Percentiles rank a stretch among this genome's conserved stretches.
Evolutionary conservation across 257 asterid genomes (phyloP).

Genomic region (Henckelia pumila): DNA sequence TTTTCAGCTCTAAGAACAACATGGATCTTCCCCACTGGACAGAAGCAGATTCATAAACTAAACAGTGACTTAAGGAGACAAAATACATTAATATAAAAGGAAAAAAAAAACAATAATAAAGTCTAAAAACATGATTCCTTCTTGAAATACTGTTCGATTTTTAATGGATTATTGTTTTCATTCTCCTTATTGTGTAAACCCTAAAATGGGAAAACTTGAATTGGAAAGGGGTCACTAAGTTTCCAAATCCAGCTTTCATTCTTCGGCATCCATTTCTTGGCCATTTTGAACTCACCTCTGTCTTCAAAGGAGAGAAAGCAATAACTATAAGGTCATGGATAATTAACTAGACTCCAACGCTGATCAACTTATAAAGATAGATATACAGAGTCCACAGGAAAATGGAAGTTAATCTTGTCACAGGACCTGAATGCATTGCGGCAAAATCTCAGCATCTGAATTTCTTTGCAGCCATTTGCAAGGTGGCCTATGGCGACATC

Average conservation of each 20-base stretch:
- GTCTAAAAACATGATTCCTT: neutral
- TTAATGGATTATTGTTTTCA: neutral
- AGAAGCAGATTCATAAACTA: constrained; percentile 9
- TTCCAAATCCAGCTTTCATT: constrained; percentile 5
- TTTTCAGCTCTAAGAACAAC: constrained; percentile 12
- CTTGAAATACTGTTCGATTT: neutral
- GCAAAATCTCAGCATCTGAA: constrained; percentile 57
- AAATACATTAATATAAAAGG: neutral
- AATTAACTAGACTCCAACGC: neutral
- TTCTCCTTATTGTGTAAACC: neutral
- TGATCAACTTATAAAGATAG: neutral
- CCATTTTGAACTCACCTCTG: neutral
- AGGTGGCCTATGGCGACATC: constrained; percentile 74
- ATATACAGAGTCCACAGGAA: neutral
- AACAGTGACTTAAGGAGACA: constrained; percentile 5
- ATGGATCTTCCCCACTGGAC: constrained; percentile 3
- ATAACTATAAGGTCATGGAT: neutral
- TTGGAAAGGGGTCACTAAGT: neutral
- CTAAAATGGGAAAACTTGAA: neutral
- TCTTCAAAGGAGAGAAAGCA: neutral
- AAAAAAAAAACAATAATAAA: neutral
- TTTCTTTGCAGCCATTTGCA: constrained; percentile 76
- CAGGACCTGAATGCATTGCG: constrained; percentile 76
- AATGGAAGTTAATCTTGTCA: neutral
- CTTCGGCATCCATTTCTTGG: neutral